These are phyloP conservation scores for Hypoxylon sp. DNA, from an alignment of 2,329 filamentous ascomycete species.

Conservation along the genomic window DNA sequence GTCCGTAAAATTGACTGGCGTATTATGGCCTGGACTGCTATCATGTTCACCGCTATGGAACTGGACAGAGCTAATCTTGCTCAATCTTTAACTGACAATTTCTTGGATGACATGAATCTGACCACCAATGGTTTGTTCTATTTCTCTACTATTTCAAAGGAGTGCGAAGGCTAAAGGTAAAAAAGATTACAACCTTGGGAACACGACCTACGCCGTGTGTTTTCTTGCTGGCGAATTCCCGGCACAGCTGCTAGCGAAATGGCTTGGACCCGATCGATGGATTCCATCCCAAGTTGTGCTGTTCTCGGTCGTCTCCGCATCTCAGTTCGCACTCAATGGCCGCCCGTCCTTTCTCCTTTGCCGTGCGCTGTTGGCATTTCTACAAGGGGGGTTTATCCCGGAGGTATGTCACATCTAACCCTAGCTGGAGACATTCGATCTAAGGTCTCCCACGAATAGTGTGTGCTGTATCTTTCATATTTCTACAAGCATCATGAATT, in stretches of 20 bases:
- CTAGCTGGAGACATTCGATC: background rate
- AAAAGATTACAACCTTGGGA: conserved; percentile 66
- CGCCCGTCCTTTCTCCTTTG: conserved; percentile 48
- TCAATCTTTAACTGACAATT: conserved; percentile 65
- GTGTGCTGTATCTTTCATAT: conserved; percentile 54
- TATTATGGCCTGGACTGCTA: conserved; percentile 64
- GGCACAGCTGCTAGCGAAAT: conserved; percentile 72
- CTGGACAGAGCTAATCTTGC: conserved; percentile 64
- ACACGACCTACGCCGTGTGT: conserved; percentile 67
- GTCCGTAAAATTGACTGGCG: conserved; percentile 53
- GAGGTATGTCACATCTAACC: conserved; percentile 43
- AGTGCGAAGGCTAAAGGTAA: background rate
- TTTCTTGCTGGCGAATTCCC: conserved; percentile 72
- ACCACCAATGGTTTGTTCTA: conserved; percentile 60
- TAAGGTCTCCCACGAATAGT: conserved; percentile 32
- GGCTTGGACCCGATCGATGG: conserved; percentile 55
- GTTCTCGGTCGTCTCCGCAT: conserved; percentile 51
- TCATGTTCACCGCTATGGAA: conserved; percentile 67
- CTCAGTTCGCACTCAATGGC: conserved; percentile 49
- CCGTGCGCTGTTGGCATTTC: conserved; percentile 49
- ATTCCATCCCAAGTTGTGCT: conserved; percentile 51
- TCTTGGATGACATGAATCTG: conserved; percentile 60
- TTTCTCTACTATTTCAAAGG: background rate
- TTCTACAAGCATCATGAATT: conserved; percentile 57
- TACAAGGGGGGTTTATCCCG: conserved; percentile 54